These are phyloP conservation scores for Russula olivacea DNA, from an alignment of 768 basidiomycete genomes.

Conservation along the genomic window DNA sequence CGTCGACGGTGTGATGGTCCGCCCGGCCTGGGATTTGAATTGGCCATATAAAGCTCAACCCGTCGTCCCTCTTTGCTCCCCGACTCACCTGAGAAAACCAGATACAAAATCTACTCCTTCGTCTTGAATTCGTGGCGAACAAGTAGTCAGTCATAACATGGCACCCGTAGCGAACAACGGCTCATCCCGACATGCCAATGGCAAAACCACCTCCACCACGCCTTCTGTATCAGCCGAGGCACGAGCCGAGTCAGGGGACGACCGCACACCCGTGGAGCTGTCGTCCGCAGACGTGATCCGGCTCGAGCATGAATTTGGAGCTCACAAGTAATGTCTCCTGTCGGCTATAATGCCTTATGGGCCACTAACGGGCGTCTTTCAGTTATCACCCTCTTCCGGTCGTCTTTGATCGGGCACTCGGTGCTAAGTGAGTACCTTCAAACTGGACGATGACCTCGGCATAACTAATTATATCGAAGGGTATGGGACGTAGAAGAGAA, in stretches of 20 bases:
- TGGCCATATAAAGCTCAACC: background rate
- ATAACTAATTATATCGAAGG: slow-evolving; percentile 32
- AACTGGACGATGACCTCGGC: slow-evolving; percentile 26
- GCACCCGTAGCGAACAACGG: slow-evolving; percentile 20
- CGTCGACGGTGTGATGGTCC: background rate
- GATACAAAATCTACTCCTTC: background rate
- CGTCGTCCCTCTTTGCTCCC: background rate
- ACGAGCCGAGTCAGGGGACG: background rate
- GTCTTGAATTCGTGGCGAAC: background rate
- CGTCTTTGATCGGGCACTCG: slow-evolving; percentile 86
- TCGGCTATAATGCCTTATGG: background rate
- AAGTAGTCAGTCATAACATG: slow-evolving; percentile 4
- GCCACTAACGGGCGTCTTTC: slow-evolving; percentile 18
- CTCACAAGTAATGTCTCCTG: slow-evolving; percentile 74
- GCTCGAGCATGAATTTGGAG: slow-evolving; percentile 76
- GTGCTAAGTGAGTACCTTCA: slow-evolving; percentile 73
- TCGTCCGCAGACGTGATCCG: slow-evolving; percentile 68
- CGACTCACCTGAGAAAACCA: background rate
- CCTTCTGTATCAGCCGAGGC: background rate
- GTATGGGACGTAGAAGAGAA: slow-evolving; percentile 95
- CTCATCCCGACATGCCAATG: slow-evolving; percentile 12
- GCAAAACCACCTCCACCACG: slow-evolving; percentile 19
- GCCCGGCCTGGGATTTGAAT: slow-evolving; percentile 1
- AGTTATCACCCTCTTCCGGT: slow-evolving; percentile 96
- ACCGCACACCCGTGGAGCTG: slow-evolving; percentile 30